Base-by-base conservation (phyloP, 352 stramenopile species). In the Phytophthora kernoviae region DNA sequence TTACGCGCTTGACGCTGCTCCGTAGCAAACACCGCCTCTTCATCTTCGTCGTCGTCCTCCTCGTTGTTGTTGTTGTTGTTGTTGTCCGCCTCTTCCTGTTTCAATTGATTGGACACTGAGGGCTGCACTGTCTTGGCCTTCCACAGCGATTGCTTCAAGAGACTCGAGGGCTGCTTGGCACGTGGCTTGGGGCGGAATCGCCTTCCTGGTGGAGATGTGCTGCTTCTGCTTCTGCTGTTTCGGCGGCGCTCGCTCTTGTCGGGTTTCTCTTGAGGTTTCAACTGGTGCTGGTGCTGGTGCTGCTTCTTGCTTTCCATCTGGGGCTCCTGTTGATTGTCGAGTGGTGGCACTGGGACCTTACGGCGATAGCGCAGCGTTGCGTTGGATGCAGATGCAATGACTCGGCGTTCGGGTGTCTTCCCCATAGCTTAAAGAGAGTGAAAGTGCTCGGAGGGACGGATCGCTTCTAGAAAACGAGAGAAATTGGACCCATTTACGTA, bases 81-180 rank as follows among this genome's bases (percentile, higher is more conserved):
- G 11, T 46, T n/a, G 3, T 14, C 22, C 21, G 20, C 26, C 20
- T 40, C 20, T n/a, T 34, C 17, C 36, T 62, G 15, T 40, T 62
- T 49, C 14, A 63, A 12, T 17, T 50, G n/a, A 5, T 22, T 27
- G 24, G 21, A 18, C 14, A 39, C 21, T 15, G 41, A 42, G 10
- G 55, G 55, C 36, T 71, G 72, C 36, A 60, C 50, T 3, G 24
- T 32, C 54, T 90, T 90, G 37, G 69, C 73, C 54, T 88, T 87
- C 80, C 80, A 90, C 26, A 85, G 62, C 32, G 87, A 30, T 48
- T 87, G 75, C 68, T 87, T 88, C n/a, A 85, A 53, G 27, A 83
- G 49, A 5, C 46, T 36, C 8, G 54, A 58, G 40, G 64, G 54
- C 24, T 67, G 56, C 33, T 45, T 18, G 22, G 7, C 18, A 56